Conservation (phyloP, 805 yeast species). For the Saturnispora zaruensis region DNA sequence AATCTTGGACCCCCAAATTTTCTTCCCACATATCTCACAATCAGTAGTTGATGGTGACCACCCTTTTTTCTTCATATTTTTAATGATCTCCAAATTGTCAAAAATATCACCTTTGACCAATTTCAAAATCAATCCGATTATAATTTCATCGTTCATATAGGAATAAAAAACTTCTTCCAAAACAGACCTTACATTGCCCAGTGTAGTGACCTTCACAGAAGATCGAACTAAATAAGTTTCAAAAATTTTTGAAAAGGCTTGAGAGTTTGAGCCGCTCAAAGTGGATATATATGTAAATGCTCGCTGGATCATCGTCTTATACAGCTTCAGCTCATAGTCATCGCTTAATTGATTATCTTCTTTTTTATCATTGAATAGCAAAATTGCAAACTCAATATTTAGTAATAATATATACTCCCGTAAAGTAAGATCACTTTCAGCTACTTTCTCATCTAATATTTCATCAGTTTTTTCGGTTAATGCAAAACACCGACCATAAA, state of each 20-base stretch:
- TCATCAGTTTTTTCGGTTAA: constrained; percentile 23
- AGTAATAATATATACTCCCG: constrained; percentile 33
- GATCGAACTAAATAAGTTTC: constrained; percentile 45
- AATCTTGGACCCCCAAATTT: constrained; percentile 61
- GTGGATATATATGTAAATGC: constrained; percentile 34
- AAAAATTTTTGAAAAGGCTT: constrained; percentile 47
- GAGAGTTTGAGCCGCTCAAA: constrained; percentile 20
- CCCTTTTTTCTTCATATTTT: constrained; percentile 42
- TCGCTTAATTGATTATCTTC: constrained; percentile 2
- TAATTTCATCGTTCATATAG: constrained; percentile 53
- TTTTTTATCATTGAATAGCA: constrained; percentile 26
- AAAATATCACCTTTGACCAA: constrained; percentile 51
- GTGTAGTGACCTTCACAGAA: constrained; percentile 38
- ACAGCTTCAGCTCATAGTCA: constrained; percentile 23
- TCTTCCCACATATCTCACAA: constrained; percentile 73
- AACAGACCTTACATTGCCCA: constrained; percentile 52
- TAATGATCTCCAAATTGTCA: constrained; percentile 36
- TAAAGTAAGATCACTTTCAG: constrained; percentile 18
- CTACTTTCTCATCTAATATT: constrained; percentile 10
- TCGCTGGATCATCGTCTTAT: constrained; percentile 35
- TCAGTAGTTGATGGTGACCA: constrained; percentile 48
- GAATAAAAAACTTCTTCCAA: constrained; percentile 57
- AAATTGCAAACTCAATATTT: constrained; percentile 33
- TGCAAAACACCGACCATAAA: constrained; percentile 28
- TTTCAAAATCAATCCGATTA: constrained; percentile 41